These are phyloP conservation scores for Rickenella mellea DNA, from an alignment of 768 basidiomycete species.

Conservation along the genomic window DNA sequence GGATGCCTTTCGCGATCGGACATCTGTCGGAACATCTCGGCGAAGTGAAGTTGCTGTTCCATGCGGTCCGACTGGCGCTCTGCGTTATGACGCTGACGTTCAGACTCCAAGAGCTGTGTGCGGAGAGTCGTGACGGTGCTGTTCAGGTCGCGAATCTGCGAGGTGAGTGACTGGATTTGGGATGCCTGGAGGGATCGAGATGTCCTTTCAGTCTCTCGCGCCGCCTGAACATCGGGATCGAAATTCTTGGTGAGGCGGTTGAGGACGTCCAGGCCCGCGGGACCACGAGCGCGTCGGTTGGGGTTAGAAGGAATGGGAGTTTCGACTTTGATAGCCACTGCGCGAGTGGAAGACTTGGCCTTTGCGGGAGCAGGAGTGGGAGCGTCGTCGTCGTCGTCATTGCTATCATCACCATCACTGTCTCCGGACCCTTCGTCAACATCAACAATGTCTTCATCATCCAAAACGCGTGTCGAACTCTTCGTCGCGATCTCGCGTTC, in stretches of 20 bases:
- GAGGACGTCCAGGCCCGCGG: neutral
- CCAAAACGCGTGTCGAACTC: constrained; percentile 13
- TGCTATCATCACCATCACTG: neutral
- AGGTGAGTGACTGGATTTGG: too few species aligned
- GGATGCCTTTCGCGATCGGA: too few species aligned
- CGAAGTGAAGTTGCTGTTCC: too few species aligned
- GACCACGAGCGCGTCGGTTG: neutral
- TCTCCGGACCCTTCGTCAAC: neutral
- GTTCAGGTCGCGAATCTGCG: too few species aligned
- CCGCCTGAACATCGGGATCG: neutral
- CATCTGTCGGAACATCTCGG: too few species aligned
- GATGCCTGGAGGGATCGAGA: neutral
- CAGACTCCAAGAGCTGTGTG: too few species aligned
- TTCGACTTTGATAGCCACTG: constrained; percentile 3
- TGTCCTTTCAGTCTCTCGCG: too few species aligned
- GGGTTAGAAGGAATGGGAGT: constrained; percentile 4
- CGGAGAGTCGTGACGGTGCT: too few species aligned
- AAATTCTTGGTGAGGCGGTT: neutral
- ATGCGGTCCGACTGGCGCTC: too few species aligned
- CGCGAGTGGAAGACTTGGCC: constrained; percentile 3
- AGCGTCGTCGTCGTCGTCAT: neutral
- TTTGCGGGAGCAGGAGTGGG: constrained; percentile 2
- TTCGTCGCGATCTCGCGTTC: constrained; percentile 16
- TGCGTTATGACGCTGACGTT: too few species aligned
- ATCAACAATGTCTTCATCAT: constrained; percentile 13